phyloP scores from a whole-genome alignment of 2,329 filamentous ascomycete genomes.

The Phialophora verrucosa region DNA sequence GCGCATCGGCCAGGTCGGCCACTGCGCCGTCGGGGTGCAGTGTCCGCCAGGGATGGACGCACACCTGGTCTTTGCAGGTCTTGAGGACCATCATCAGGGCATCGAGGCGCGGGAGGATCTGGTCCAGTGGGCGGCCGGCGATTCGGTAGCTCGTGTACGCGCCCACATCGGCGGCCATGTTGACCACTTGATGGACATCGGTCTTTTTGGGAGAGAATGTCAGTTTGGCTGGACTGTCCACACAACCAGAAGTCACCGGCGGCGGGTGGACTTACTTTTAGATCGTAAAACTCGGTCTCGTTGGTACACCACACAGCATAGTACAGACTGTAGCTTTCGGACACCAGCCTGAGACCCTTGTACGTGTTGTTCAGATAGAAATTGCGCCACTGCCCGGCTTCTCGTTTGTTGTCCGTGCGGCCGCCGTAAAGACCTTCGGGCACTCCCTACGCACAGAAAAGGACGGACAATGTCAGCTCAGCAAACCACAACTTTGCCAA shows the following conservation, averaged over 20 bases:
- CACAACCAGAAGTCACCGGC: too few species aligned
- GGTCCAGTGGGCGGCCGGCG: constrained; percentile 29
- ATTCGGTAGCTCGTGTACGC: not conserved
- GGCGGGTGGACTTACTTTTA: too few species aligned
- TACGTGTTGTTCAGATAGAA: constrained; percentile 43
- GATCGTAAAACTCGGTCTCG: constrained; percentile 40
- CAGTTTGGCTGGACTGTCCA: too few species aligned
- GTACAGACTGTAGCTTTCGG: constrained; percentile 46
- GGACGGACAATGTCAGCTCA: too few species aligned
- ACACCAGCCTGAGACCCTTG: constrained; percentile 47
- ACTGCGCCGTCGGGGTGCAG: too few species aligned
- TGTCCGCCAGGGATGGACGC: constrained; percentile 40
- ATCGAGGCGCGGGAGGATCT: constrained; percentile 40
- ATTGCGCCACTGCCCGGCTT: not conserved
- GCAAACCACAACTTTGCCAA: too few species aligned
- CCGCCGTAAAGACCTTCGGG: too few species aligned
- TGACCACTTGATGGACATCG: too few species aligned
- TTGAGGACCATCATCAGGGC: constrained; percentile 45
- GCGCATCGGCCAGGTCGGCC: constrained; percentile 41
- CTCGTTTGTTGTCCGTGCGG: too few species aligned
- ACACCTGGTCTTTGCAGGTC: constrained; percentile 43
- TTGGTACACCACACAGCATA: constrained; percentile 51
- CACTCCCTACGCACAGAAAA: too few species aligned
- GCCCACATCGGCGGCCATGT: too few species aligned
- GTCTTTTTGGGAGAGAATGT: too few species aligned